Evolutionary conservation across 192 early-diverging fungal genomes (phyloP), one percentile per base, ranked within the genome.

Genomic region (Backusella tarrabulga): DNA sequence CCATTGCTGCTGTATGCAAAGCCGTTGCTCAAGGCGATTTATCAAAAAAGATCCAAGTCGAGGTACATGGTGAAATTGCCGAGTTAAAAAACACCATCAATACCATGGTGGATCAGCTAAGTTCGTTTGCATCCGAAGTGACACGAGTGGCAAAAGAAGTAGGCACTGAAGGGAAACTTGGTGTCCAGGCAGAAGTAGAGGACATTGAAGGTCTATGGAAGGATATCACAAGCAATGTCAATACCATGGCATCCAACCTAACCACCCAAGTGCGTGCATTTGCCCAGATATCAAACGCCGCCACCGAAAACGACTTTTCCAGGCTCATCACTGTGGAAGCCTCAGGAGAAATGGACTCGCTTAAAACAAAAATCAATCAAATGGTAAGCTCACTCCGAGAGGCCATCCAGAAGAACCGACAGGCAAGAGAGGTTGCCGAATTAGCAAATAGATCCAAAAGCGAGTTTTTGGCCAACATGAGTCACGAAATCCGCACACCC

Each of bases 341-440:
- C 5, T 91, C 90, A 36, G 94, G 94, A 67, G 94, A 95, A 83
- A 95, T 95, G 94, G 92, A 92, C 63, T 89, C 89, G 44, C 86
- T 95, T 74, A 92, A 93, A 79, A 91, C 89, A 66, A 91, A 93
- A 88, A 94, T 96, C 81, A 94, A 96, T 79, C 89, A 94, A 72
- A 94, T 96, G 92, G 92, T 94, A 85, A 90, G 80, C 77, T 93
- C 73, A 78, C 84, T 96, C 35, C 88, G 93, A 19, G 91, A 91
- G 46, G 91, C 90, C 78, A 91, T 96, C 63, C 86, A 91, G 79
- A 91, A 92, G 86, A 92, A 96, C 81, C 88, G 90, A 15, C 87
- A 88, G 60, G 93, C 94, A 15, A 89, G 93, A 78, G 93, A 94
- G 69, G 87, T 91, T 19, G 94, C 94, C 21, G 93, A 94, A 84